Conservation (phyloP, 2,329 filamentous ascomycete species). For the Neofusicoccum kwambonambiense region DNA sequence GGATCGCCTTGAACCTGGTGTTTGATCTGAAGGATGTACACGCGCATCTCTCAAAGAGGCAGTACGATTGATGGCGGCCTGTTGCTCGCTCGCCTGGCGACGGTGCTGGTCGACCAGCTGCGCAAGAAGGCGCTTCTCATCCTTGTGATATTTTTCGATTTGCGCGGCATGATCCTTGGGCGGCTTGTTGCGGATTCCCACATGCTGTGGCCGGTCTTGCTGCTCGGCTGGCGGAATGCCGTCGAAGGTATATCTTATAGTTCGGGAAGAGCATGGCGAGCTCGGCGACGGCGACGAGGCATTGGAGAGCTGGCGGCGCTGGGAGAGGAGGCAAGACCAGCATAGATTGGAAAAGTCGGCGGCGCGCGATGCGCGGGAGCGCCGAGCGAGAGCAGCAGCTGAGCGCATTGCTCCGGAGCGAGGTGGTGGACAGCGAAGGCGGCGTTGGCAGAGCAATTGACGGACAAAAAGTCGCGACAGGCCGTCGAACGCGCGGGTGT, state of each 20-base stretch:
- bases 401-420: not conserved
- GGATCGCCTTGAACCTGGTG: not conserved
- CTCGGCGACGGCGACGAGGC: not conserved
- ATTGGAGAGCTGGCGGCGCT: slow-evolving; percentile 9
- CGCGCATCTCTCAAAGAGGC: not conserved
- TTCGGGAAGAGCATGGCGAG: not conserved
- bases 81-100: not conserved
- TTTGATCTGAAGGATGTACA: no score
- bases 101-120: not conserved
- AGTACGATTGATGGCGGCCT: not conserved
- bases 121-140: not conserved
- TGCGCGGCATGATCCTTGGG: not conserved
- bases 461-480: slow-evolving; percentile 4
- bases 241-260: not conserved
- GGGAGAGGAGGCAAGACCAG: slow-evolving; percentile 10
- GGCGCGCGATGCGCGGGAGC: not conserved
- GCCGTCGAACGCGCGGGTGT: not conserved
- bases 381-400: not conserved
- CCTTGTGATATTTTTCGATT: not conserved
- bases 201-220: not conserved
- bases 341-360: slow-evolving; percentile 11
- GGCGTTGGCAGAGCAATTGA: not conserved
- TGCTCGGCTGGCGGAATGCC: not conserved
- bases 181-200: not conserved
- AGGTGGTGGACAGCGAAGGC: not conserved